phyloP scores from a whole-genome alignment of 352 stramenopile species.

The Phytophthora foliorum region DNA sequence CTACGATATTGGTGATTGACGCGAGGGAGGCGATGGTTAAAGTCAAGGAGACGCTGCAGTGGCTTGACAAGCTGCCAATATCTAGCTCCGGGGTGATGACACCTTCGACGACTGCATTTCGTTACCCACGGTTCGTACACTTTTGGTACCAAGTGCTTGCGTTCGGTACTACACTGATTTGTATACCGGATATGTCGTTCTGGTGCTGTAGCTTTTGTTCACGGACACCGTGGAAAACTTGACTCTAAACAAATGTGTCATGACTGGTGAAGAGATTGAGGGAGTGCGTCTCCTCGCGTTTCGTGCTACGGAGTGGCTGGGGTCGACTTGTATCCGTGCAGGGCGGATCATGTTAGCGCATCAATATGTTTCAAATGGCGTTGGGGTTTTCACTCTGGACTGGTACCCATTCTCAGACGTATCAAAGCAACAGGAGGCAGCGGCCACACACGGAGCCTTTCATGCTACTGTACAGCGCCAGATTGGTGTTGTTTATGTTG shows the following conservation, averaged over 20 bases:
- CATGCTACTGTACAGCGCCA: background rate
- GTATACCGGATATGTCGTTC: constrained; percentile 12
- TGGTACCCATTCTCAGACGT: constrained; percentile 4
- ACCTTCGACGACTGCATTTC: constrained; percentile 3
- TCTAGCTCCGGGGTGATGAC: background rate
- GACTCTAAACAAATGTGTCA: background rate
- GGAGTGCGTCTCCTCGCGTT: constrained; percentile 11
- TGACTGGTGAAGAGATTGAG: constrained; percentile 9
- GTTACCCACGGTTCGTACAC: constrained; percentile 3
- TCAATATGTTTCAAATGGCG: background rate
- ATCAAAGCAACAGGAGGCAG: background rate
- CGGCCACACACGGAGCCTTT: constrained; percentile 3
- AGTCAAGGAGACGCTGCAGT: background rate
- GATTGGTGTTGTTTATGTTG: too few species aligned
- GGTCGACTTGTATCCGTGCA: constrained; percentile 7
- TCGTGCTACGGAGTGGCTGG: constrained; percentile 3
- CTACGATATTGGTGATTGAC: constrained; percentile 10
- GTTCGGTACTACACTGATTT: background rate
- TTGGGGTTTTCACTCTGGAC: constrained; percentile 7
- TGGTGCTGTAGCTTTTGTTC: background rate
- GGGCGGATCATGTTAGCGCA: background rate
- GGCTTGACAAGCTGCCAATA: background rate
- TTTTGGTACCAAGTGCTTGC: constrained; percentile 1
- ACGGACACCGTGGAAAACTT: constrained; percentile 4
- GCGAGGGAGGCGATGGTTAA: constrained; percentile 1